Evolutionary conservation across 208 protist species (phyloP).

Genomic region (Trypanosoma boissoni): DNA sequence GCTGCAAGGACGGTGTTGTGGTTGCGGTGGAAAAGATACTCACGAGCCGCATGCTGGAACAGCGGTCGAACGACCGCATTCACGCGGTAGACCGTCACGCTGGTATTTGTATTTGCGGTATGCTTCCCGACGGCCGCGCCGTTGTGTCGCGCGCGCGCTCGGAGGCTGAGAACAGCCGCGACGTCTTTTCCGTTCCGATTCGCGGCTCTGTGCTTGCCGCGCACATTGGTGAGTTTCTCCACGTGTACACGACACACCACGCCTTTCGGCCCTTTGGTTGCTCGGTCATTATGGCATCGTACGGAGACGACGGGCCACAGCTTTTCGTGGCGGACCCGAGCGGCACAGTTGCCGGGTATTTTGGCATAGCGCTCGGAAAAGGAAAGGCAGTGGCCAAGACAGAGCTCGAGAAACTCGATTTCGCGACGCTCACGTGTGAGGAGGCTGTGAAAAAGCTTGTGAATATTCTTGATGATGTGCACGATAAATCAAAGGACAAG

Average conservation of each 20-base stretch:
- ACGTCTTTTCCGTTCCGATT: slow-evolving; percentile 92
- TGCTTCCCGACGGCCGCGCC: slow-evolving; percentile 95
- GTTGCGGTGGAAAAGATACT: slow-evolving; percentile 98
- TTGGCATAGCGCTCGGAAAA: slow-evolving; percentile 97
- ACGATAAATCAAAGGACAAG: slow-evolving; percentile 93
- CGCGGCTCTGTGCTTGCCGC: slow-evolving; percentile 88
- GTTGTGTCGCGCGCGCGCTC: slow-evolving; percentile 90
- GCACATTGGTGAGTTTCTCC: slow-evolving; percentile 92
- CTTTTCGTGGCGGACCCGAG: slow-evolving; percentile 97
- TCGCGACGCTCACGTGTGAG: slow-evolving; percentile 87
- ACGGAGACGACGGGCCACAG: slow-evolving; percentile 93
- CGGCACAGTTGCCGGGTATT: slow-evolving; percentile 94
- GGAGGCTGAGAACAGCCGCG: slow-evolving; percentile 93
- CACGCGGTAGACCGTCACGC: slow-evolving; percentile 93
- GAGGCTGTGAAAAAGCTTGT: slow-evolving; percentile 95
- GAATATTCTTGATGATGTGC: slow-evolving; percentile 89
- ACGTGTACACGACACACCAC: slow-evolving; percentile 95
- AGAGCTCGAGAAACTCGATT: slow-evolving; percentile 98
- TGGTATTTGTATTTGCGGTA: slow-evolving; percentile 93
- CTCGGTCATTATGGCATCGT: slow-evolving; percentile 93
- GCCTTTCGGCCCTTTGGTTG: slow-evolving; percentile 96
- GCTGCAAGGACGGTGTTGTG: slow-evolving; percentile 98
- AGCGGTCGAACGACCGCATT: slow-evolving; percentile 93
- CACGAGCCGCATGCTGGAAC: slow-evolving; percentile 96
- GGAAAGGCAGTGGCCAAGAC: slow-evolving; percentile 97